A percentile compares a stretch with the other conserved stretches of the same genome.
Conservation (phyloP, 176 grass and related monocot genomes). For the Pontederia crassipes region DNA sequence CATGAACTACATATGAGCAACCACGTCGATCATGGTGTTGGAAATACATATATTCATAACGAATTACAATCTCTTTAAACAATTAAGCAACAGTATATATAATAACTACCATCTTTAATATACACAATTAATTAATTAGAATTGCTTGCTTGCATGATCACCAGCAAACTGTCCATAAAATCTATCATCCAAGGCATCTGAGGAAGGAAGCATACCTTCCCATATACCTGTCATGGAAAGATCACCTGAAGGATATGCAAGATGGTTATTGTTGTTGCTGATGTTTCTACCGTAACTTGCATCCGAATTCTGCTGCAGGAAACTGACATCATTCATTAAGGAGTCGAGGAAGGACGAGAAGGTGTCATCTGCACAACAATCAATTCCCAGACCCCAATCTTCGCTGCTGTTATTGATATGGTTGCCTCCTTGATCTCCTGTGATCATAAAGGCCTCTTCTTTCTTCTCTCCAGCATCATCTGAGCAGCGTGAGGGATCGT, state of each 20-base stretch:
- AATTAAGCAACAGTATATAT: no score
- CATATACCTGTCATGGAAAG: background rate
- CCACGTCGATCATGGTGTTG: no score
- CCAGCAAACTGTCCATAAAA: background rate
- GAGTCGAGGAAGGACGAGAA: slow-evolving; percentile 23
- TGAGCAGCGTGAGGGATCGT: no score
- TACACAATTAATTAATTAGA: background rate
- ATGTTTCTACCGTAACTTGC: background rate
- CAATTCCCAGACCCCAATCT: background rate
- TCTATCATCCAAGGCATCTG: background rate
- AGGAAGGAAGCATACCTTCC: background rate
- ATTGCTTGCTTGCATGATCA: background rate
- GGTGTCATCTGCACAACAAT: background rate
- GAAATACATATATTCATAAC: no score
- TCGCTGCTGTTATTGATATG: background rate
- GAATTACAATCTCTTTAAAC: no score
- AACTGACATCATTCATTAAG: slow-evolving; percentile 2
- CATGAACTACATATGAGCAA: no score
- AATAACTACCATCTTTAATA: no score
- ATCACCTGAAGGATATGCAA: background rate
- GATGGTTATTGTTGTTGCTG: background rate
- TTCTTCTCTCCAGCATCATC: background rate
- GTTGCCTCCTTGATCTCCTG: background rate
- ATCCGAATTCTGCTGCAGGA: background rate
- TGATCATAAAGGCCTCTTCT: background rate